These are phyloP conservation scores for Litchi chinensis DNA, from an alignment of 345 rosid species.

Conservation along the genomic window DNA sequence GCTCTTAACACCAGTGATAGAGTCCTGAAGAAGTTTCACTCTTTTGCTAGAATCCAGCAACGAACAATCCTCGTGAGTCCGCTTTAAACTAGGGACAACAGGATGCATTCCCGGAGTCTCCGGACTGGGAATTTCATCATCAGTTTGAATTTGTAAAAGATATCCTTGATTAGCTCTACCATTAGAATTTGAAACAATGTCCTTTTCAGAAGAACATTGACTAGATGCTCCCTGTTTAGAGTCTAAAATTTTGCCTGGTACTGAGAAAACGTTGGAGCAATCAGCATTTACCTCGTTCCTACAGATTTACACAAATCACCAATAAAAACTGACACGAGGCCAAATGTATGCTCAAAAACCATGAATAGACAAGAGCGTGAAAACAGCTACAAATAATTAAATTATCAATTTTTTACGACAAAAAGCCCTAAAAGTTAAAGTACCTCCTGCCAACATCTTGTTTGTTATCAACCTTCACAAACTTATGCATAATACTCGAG, in stretches of 20 bases:
- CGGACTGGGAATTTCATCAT: constrained; percentile 57
- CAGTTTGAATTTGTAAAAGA: constrained; percentile 24
- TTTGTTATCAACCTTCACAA: constrained; percentile 58
- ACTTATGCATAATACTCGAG: constrained; percentile 87
- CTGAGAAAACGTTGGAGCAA: constrained; percentile 28
- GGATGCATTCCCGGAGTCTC: constrained; percentile 75
- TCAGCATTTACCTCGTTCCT: constrained; percentile 39
- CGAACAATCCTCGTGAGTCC: constrained; percentile 55
- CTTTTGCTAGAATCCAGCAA: constrained; percentile 55
- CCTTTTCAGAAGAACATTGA: constrained; percentile 34
- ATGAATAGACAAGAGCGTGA: neutral
- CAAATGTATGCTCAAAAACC: neutral
- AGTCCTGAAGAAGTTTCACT: constrained; percentile 51
- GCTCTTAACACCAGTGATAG: constrained; percentile 38
- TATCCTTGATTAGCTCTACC: constrained; percentile 25
- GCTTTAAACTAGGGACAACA: constrained; percentile 61
- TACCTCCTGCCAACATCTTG: constrained; percentile 51
- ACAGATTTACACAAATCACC: constrained; percentile 18
- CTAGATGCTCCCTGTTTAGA: constrained; percentile 21
- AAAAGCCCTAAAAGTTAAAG: neutral
- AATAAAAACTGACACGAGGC: constrained; percentile 7
- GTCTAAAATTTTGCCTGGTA: constrained; percentile 27
- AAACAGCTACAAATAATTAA: constrained; percentile 4
- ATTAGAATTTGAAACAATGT: constrained; percentile 24
- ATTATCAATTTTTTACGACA: neutral